phyloP scores from a whole-genome alignment of 192 early-diverging fungal genomes.

The Coemansia sp. region DNA sequence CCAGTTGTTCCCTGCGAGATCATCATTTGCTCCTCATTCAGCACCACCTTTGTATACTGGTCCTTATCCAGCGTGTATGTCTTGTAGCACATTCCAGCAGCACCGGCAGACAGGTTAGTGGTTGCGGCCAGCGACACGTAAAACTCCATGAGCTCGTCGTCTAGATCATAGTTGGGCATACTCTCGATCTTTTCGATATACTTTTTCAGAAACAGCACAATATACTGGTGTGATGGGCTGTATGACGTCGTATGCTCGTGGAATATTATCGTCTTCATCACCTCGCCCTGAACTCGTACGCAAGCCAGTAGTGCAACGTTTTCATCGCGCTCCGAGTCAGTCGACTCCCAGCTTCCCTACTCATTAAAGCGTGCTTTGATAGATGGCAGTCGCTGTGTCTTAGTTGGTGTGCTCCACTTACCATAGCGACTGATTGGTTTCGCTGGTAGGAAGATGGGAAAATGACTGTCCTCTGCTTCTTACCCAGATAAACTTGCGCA shows the following conservation, averaged over 20 bases:
- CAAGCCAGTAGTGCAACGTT: conserved; percentile 31
- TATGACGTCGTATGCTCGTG: conserved; percentile 43
- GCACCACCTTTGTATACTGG: conserved; percentile 46
- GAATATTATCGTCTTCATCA: conserved; percentile 50
- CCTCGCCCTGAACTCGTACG: conserved; percentile 37
- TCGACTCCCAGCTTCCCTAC: conserved; percentile 39
- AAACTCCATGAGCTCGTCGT: conserved; percentile 49
- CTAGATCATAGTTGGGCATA: conserved; percentile 23
- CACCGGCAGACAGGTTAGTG: conserved; percentile 8
- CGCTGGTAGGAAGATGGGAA: neutral
- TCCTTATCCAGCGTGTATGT: conserved; percentile 48
- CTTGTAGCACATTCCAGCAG: conserved; percentile 39
- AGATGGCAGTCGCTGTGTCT: neutral
- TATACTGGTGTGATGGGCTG: conserved; percentile 41
- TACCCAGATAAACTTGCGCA: conserved; percentile 45
- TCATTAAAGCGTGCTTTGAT: neutral
- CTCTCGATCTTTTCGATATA: conserved; percentile 42
- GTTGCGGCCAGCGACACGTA: conserved; percentile 37
- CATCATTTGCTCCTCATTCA: conserved; percentile 54
- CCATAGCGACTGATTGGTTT: neutral
- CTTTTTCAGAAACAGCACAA: conserved; percentile 42
- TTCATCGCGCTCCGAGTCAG: conserved; percentile 20
- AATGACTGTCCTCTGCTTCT: neutral
- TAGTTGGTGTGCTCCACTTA: neutral
- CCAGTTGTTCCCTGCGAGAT: conserved; percentile 65